Percentiles rank a stretch among this genome's conserved stretches.
phyloP scores from a whole-genome alignment of 805 yeast genomes.

The Candida orba region DNA sequence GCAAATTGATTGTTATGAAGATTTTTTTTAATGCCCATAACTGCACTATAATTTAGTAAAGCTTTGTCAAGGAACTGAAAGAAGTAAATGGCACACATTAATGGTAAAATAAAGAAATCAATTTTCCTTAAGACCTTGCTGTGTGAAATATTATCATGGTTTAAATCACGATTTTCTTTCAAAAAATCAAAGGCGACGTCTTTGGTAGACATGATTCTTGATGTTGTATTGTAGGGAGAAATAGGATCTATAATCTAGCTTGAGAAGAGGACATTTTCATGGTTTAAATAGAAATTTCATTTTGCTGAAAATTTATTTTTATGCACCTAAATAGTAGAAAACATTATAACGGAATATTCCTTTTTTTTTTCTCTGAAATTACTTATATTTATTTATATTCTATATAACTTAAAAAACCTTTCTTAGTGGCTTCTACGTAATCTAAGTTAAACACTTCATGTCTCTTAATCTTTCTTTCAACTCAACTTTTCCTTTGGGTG shows the following conservation, averaged over 20 bases:
- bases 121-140: conserved; percentile 10
- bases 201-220: not conserved
- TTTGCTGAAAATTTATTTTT: not conserved
- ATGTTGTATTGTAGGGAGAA: not conserved
- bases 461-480: too few species aligned
- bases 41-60: conserved; percentile 50
- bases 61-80: conserved; percentile 51
- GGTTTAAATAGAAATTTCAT: not conserved
- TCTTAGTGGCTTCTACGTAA: too few species aligned
- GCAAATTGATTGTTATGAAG: conserved; percentile 42
- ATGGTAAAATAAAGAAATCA: conserved; percentile 13
- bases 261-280: not conserved
- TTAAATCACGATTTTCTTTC: not conserved
- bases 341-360: not conserved
- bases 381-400: too few species aligned
- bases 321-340: not conserved
- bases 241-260: too few species aligned
- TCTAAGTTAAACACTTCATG: too few species aligned
- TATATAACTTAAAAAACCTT: too few species aligned
- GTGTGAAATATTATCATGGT: not conserved
- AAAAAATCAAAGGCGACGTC: conserved; percentile 9
- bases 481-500: too few species aligned
- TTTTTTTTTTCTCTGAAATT: too few species aligned
- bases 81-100: conserved; percentile 43
- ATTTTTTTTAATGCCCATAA: conserved; percentile 51